A percentile compares a stretch with the other conserved stretches of the same genome.
Conservation (phyloP, 495 filamentous ascomycete species). For the Choiromyces venosus region DNA sequence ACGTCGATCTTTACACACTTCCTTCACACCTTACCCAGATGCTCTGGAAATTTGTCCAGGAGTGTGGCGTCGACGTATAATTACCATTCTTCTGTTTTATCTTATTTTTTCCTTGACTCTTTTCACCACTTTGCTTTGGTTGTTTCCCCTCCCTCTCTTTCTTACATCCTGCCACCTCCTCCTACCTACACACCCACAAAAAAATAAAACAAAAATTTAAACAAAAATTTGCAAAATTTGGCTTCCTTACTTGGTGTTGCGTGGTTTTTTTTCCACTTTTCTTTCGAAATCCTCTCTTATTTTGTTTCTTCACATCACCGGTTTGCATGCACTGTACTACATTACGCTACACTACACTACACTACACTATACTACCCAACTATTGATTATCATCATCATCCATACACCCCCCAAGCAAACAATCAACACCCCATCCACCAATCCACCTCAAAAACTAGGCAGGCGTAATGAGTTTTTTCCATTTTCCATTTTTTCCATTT, state of each 20-base stretch:
- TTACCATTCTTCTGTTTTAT: neutral
- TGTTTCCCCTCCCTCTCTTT: neutral
- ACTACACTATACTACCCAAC: too few relatives aligned
- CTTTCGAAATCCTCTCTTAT: too few relatives aligned
- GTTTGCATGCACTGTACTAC: too few relatives aligned
- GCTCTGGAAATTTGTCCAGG: slow-evolving; percentile 64
- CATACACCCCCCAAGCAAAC: too few relatives aligned
- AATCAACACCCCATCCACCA: too few relatives aligned
- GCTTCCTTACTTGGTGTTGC: neutral
- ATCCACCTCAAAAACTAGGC: too few relatives aligned
- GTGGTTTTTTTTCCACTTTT: neutral
- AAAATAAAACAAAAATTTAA: neutral
- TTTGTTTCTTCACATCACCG: too few relatives aligned
- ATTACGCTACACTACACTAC: neutral
- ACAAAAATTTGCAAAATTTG: neutral
- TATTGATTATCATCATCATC: too few relatives aligned
- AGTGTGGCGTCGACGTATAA: slow-evolving; percentile 38
- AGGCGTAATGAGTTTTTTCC: too few relatives aligned
- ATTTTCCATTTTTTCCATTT: too few relatives aligned
- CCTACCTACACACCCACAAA: neutral
- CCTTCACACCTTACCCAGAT: slow-evolving; percentile 76
- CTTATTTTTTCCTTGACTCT: neutral
- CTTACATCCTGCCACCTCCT: too few relatives aligned
- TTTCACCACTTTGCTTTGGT: neutral
- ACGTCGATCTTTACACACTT: slow-evolving; percentile 93